phyloP scores from a whole-genome alignment of 305 asterid genomes.

The Solanum hybrid region DNA sequence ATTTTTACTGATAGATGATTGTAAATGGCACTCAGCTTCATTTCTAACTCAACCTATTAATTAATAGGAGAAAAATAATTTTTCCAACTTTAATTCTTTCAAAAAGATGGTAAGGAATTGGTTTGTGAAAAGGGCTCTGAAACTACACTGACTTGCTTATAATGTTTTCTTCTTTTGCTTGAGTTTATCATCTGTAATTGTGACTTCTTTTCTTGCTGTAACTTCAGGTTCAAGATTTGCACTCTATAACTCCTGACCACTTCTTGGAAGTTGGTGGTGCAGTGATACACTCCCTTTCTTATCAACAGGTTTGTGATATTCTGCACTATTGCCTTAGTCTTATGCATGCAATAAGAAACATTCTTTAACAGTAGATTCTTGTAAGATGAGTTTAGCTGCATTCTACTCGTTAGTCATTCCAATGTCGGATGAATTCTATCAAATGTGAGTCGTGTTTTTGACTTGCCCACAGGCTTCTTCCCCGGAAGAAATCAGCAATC shows the following conservation, averaged over 20 bases:
- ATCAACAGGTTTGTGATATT: slow-evolving; percentile 75
- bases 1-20: neutral
- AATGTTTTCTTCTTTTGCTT: neutral
- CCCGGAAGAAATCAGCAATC: neutral
- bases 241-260: slow-evolving; percentile 77
- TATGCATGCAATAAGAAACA: neutral
- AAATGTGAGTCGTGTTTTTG: neutral
- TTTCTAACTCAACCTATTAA: neutral
- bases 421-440: neutral
- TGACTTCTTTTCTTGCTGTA: neutral
- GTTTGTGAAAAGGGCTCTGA: neutral
- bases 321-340: neutral
- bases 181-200: neutral
- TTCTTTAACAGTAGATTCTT: neutral
- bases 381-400: neutral
- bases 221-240: slow-evolving; percentile 97
- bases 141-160: neutral
- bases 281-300: slow-evolving; percentile 94
- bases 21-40: neutral
- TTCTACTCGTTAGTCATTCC: neutral
- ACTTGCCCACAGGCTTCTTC: neutral
- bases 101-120: neutral
- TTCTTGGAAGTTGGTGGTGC: slow-evolving; percentile 98
- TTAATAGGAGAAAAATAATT: neutral
- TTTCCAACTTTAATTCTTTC: neutral